These are phyloP conservation scores for Irineochytrium annulatum DNA, from an alignment of 192 early-diverging fungal species.

Conservation along the genomic window DNA sequence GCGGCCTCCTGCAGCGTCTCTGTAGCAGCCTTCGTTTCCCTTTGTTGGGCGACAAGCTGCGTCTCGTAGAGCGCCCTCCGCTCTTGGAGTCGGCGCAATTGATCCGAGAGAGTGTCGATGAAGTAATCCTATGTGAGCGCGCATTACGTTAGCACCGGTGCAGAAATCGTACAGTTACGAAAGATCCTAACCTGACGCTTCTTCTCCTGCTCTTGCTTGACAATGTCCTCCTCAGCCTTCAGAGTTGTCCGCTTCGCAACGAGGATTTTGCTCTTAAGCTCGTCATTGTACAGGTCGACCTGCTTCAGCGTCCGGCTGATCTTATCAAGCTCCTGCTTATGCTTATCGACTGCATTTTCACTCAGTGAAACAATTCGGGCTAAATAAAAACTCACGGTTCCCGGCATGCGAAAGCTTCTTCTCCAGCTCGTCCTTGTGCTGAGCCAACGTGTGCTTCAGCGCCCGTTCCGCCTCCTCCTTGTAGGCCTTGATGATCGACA, in stretches of 20 bases:
- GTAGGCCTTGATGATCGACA: constrained; percentile 37
- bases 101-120: constrained; percentile 55
- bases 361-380: neutral
- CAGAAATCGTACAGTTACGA: neutral
- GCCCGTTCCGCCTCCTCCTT: constrained; percentile 49
- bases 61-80: constrained; percentile 49
- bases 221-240: constrained; percentile 60
- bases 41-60: constrained; percentile 52
- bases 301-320: constrained; percentile 55
- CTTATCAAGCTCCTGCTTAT: constrained; percentile 56
- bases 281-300: constrained; percentile 59
- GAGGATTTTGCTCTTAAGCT: constrained; percentile 48
- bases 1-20: constrained; percentile 58
- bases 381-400: constrained; percentile 35
- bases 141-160: constrained; percentile 6
- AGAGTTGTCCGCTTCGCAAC: constrained; percentile 56
- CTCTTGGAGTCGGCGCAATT: constrained; percentile 51
- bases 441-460: constrained; percentile 26
- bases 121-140: constrained; percentile 47
- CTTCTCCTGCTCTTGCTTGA: constrained; percentile 57
- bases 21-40: constrained; percentile 50
- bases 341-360: constrained; percentile 41
- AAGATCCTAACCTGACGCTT: constrained; percentile 46
- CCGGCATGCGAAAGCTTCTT: constrained; percentile 32
- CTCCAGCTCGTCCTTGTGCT: constrained; percentile 49